Percentiles rank a stretch among this genome's conserved stretches.
These are phyloP conservation scores for Pleurotus tuoliensis DNA, from an alignment of 768 basidiomycete genomes.

Conservation along the genomic window DNA sequence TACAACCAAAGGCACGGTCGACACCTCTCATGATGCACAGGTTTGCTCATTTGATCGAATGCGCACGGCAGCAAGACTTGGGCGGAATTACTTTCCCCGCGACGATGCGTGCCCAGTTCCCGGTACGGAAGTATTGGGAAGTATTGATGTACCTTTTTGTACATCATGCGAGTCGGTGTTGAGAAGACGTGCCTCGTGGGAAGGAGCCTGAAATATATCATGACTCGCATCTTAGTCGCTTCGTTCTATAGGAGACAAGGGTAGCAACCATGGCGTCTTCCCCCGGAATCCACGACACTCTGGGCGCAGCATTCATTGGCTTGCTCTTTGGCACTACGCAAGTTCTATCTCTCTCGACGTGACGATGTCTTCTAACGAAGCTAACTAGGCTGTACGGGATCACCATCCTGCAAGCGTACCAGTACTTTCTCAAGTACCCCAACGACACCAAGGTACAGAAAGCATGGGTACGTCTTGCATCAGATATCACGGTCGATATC, in stretches of 20 bases:
- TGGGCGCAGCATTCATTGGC: slow-evolving; percentile 5
- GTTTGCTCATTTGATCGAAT: no score
- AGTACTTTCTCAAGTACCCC: slow-evolving; percentile 5
- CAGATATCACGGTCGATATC: background rate
- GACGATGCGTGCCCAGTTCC: no score
- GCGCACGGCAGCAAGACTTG: no score
- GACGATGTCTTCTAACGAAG: background rate
- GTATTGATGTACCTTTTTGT: no score
- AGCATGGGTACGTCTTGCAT: background rate
- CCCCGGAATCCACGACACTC: slow-evolving; percentile 1
- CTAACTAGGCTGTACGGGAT: slow-evolving; percentile 3
- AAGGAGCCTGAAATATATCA: background rate
- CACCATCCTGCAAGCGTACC: slow-evolving; percentile 4
- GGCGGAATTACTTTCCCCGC: no score
- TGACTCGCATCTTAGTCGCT: background rate
- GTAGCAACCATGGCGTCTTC: background rate
- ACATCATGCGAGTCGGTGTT: background rate
- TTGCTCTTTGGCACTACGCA: slow-evolving; percentile 2
- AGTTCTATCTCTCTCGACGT: background rate
- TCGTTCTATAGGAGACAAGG: background rate
- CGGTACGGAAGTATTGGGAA: no score
- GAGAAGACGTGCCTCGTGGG: background rate
- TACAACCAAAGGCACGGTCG: no score
- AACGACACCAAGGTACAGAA: background rate
- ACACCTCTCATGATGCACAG: no score